Evolutionary conservation across 495 filamentous ascomycete species (phyloP).

Genomic region (Pyrenopolyporus hunteri): DNA sequence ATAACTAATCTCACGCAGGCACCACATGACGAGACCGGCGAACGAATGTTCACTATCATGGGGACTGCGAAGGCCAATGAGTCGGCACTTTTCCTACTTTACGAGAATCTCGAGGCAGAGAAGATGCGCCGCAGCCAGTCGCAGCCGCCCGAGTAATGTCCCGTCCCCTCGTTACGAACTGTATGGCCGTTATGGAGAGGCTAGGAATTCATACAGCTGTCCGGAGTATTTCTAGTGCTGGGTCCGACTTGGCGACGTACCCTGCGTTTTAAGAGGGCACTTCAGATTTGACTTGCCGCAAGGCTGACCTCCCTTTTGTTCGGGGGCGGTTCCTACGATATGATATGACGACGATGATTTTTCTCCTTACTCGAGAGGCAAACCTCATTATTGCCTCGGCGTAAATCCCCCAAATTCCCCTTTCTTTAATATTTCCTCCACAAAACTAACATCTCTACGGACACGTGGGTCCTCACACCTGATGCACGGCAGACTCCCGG

Average conservation of each 20-base stretch:
- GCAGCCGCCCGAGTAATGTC: constrained; percentile 68
- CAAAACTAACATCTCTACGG: constrained; percentile 30
- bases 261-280: constrained; percentile 46
- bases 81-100: constrained; percentile 91
- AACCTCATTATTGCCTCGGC: constrained; percentile 49
- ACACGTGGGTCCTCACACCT: constrained; percentile 31
- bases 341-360: constrained; percentile 52
- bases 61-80: constrained; percentile 90
- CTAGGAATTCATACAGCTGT: constrained; percentile 38
- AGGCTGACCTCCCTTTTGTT: constrained; percentile 55
- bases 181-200: constrained; percentile 26
- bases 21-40: constrained; percentile 94
- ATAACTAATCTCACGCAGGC: constrained; percentile 53
- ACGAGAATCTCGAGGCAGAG: constrained; percentile 98
- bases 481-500: constrained; percentile 33
- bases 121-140: constrained; percentile 91
- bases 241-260: constrained; percentile 51
- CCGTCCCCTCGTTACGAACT: constrained; percentile 15
- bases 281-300: constrained; percentile 66
- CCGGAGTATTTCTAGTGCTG: constrained; percentile 47
- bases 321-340: constrained; percentile 48
- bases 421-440: constrained; percentile 45
- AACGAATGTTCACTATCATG: constrained; percentile 99
- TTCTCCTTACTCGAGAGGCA: constrained; percentile 39
- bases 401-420: constrained; percentile 35